These are phyloP conservation scores for Erigeron philadelphicus DNA, from an alignment of 140 eudicot genomes.

Conservation along the genomic window DNA sequence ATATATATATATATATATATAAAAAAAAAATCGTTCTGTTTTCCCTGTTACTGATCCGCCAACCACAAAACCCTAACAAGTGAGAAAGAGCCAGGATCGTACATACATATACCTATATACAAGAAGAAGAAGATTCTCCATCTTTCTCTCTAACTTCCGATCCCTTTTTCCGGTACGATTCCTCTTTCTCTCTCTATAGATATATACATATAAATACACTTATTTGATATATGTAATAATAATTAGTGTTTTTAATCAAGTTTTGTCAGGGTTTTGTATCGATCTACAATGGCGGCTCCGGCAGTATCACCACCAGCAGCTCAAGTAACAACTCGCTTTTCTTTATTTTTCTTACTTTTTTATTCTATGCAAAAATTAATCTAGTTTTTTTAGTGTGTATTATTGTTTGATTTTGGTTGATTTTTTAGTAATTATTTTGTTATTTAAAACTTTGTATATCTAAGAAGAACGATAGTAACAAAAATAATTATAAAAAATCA, in stretches of 20 bases:
- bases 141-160: slow-evolving; percentile 5
- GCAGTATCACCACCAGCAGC: slow-evolving; percentile 33
- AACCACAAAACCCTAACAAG: slow-evolving; percentile 10
- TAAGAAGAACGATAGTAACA: too few species aligned
- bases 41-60: background rate
- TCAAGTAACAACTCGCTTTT: too few species aligned
- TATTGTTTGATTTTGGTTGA: too few species aligned
- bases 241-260: slow-evolving; percentile 2
- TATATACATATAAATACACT: background rate
- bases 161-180: slow-evolving; percentile 2
- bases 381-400: too few species aligned
- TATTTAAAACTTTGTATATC: too few species aligned
- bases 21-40: background rate
- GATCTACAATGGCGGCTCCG: slow-evolving; percentile 45
- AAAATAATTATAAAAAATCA: too few species aligned
- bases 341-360: background rate
- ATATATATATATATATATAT: background rate
- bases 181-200: background rate
- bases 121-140: background rate
- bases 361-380: background rate
- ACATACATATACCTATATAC: background rate
- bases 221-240: background rate
- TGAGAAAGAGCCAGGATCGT: background rate
- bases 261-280: slow-evolving; percentile 25
- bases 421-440: too few species aligned